Conservation (phyloP, 768 basidiomycete species). For the Agaricus blazei region DNA sequence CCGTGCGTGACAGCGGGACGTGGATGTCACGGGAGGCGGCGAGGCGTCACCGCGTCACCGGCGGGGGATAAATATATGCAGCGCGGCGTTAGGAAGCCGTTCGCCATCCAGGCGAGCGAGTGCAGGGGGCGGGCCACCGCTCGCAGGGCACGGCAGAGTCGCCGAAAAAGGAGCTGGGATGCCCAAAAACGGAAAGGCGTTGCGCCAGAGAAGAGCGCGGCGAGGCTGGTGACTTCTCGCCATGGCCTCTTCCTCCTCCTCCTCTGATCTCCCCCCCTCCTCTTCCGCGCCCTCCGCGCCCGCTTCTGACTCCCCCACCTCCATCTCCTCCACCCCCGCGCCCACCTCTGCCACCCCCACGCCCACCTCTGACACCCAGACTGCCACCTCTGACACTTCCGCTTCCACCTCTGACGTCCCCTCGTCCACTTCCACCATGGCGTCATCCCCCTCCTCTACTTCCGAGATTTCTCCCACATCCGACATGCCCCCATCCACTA, state of each 20-base stretch:
- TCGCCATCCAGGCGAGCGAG: too few relatives aligned
- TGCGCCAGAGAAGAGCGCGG: too few relatives aligned
- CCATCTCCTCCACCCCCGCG: constrained; percentile 13
- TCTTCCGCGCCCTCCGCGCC: constrained; percentile 11
- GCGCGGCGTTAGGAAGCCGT: too few relatives aligned
- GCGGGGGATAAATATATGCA: too few relatives aligned
- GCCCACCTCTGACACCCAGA: neutral
- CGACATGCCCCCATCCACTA: constrained; percentile 3
- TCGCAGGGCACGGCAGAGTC: too few relatives aligned
- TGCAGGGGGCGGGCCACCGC: too few relatives aligned
- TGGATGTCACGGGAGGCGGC: too few relatives aligned
- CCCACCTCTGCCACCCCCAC: neutral
- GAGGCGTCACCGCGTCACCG: too few relatives aligned
- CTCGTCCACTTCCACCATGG: constrained; percentile 11
- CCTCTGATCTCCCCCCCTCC: constrained; percentile 14
- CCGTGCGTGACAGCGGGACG: too few relatives aligned
- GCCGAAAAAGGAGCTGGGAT: neutral
- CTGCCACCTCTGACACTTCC: neutral
- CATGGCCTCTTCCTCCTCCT: constrained; percentile 13
- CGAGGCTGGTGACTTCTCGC: neutral
- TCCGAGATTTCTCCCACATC: constrained; percentile 16
- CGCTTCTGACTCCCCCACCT: constrained; percentile 15
- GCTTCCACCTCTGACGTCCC: neutral
- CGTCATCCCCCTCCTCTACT: constrained; percentile 14
- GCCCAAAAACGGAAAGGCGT: neutral